These are phyloP conservation scores for Yamadazyma philogaea DNA, from an alignment of 805 yeast species.

Conservation along the genomic window DNA sequence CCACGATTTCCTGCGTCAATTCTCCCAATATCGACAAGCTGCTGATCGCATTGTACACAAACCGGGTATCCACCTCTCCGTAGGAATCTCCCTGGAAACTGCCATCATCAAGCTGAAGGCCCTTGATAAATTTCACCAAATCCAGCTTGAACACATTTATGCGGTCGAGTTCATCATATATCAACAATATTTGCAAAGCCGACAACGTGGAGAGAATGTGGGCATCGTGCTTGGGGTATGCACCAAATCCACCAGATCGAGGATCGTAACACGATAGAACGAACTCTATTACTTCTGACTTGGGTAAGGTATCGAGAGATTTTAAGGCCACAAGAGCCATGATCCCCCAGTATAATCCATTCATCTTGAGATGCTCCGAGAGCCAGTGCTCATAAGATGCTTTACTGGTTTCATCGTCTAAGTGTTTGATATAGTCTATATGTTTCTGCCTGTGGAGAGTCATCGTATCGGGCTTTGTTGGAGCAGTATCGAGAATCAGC, in stretches of 20 bases:
- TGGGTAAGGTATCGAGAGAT: conserved; percentile 52
- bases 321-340: conserved; percentile 66
- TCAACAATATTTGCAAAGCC: conserved; percentile 74
- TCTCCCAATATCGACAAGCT: conserved; percentile 66
- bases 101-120: conserved; percentile 59
- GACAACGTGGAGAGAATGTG: conserved; percentile 83
- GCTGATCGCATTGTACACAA: conserved; percentile 78
- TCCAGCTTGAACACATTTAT: conserved; percentile 25
- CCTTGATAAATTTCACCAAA: conserved; percentile 25
- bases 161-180: conserved; percentile 56
- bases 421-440: conserved; percentile 32
- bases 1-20: conserved; percentile 52
- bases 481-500: not conserved
- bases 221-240: conserved; percentile 86
- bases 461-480: not conserved
- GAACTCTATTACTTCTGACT: conserved; percentile 61
- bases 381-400: conserved; percentile 78
- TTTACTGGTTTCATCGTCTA: conserved; percentile 31
- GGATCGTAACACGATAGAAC: conserved; percentile 63
- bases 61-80: conserved; percentile 92
- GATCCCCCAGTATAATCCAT: conserved; percentile 95
- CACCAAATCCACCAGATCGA: conserved; percentile 76
- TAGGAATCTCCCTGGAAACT: conserved; percentile 86
- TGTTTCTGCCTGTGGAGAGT: conserved; percentile 22
- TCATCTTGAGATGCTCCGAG: conserved; percentile 83